Base-by-base conservation (phyloP, 352 stramenopile genomes). In the Globisporangium paroecandrum region DNA sequence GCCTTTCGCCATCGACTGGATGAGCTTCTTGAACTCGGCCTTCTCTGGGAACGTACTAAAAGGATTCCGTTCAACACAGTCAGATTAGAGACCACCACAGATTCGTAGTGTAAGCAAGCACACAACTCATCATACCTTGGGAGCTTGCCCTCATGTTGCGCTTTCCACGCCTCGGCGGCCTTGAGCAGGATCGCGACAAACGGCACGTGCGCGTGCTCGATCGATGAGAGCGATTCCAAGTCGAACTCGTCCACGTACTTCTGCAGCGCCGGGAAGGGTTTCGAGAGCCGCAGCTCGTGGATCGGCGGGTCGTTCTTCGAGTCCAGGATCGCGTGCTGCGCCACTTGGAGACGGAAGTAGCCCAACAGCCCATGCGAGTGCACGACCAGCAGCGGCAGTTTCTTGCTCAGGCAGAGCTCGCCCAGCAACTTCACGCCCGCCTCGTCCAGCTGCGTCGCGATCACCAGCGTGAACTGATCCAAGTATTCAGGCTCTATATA, bases 291-390 rank as follows among this genome's bases (percentile, higher is more conserved):
- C 64, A 99, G 74, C 74, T 99, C 95, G n/a, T 91, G 83, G 15
- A 85, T 75, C 27, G 83, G 78, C 20, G 90, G 85, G 36, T 97
- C 90, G 59, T 90, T 70, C 76, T 98, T 98, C 8, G 90, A 79
- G 70, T 99, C 95, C 34, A 94, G 68, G 25, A 99, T 89, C 46
- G 81, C 70, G 69, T 98, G 89, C 29, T 94, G 78, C 6, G 81
- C 79, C 43, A 80, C 69, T 70, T 98, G 91, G n/a, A 99, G 70
- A 6, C 96, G 84, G 38, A 99, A 82, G 25, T 80, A 85, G 5
- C 97, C 97, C 9, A 99, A 60, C 10, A 99, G 72, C 0, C 98
- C 97, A 56, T 97, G 98, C n/a, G 90, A 91, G 10, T 91, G 84
- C 6, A 87, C 83, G 4, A 93, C 63, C 24, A 99, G 58, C 18